These are phyloP conservation scores for Pseudogymnoascus sp. DNA, from an alignment of 2,329 filamentous ascomycete genomes.

Conservation along the genomic window DNA sequence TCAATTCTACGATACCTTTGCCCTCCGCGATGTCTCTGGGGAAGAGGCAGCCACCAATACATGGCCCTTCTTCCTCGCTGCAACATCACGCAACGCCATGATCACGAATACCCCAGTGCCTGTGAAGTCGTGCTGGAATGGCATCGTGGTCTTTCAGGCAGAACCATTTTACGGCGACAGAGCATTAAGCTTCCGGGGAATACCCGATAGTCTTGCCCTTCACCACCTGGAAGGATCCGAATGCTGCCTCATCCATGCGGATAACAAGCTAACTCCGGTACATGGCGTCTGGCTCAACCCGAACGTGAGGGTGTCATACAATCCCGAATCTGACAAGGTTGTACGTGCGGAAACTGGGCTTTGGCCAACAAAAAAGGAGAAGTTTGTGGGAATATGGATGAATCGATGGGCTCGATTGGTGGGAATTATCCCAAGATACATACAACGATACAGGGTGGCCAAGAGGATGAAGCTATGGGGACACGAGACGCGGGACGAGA, in stretches of 20 bases:
- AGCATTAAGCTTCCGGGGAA: slow-evolving; percentile 50
- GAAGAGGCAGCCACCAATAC: slow-evolving; percentile 41
- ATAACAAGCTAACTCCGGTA: slow-evolving; percentile 30
- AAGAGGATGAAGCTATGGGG: slow-evolving; percentile 19
- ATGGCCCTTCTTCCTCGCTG: slow-evolving; percentile 51
- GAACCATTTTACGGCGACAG: slow-evolving; percentile 40
- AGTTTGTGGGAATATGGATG: slow-evolving; percentile 48
- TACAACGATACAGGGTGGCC: slow-evolving; percentile 18
- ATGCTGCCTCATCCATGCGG: slow-evolving; percentile 68
- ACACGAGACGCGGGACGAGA: slow-evolving; percentile 27
- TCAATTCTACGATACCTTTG: slow-evolving; percentile 54
- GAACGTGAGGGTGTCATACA: slow-evolving; percentile 59
- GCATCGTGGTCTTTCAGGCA: slow-evolving; percentile 44
- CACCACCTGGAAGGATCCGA: slow-evolving; percentile 67
- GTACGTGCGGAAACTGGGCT: slow-evolving; percentile 32
- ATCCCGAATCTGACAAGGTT: slow-evolving; percentile 40
- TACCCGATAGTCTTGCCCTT: slow-evolving; percentile 51
- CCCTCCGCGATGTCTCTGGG: slow-evolving; percentile 45
- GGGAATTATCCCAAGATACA: slow-evolving; percentile 27
- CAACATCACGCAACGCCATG: slow-evolving; percentile 43
- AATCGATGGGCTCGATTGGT: slow-evolving; percentile 45
- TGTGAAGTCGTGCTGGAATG: slow-evolving; percentile 50
- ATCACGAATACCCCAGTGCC: slow-evolving; percentile 41
- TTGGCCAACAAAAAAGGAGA: slow-evolving; percentile 28
- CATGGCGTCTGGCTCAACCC: slow-evolving; percentile 61